Evolutionary conservation across 2,329 filamentous ascomycete species (phyloP), one percentile per base, ranked within the genome.

Genomic region (Fusarium nodosum): DNA sequence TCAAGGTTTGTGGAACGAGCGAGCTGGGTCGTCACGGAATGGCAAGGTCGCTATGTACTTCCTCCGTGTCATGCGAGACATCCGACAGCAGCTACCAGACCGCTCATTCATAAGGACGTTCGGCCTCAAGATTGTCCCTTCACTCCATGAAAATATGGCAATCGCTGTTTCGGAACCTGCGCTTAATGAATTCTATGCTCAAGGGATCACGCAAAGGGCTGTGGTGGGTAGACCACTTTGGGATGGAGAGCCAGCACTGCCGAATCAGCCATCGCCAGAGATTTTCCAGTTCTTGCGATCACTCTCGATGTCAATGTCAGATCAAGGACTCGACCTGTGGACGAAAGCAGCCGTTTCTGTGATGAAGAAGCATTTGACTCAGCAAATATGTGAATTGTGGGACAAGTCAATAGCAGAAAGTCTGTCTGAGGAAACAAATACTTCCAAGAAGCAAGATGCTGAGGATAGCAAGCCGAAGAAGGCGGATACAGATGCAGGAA

Each of bases 271-370:
- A 1, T 95, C 93, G 0, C 90, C 93, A 0, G 84, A 85, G 22
- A 83, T 89, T 0, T 97, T 97, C 75, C 87, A 86, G 63, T 90
- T 97, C 56, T 75, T 97, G 50, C 87, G 88, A 26, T 84, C 84
- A 45, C 76, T 97, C 30, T 87, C 88, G 7, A 80, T 82, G 47
- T 82, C 85, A 7, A 97, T 97, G 93, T 86, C 86, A 5, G 82
- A 85, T 15, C 82, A 86, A 5, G 94, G 94, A 0, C 83, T 87
- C 46, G 95, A 97, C 77, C 79, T 97, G 4, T 98, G 94, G 94
- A 94, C 90, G 55, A 85, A 88, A 4, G 83, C 84, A 3, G 91
- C 92, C 1, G 86, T 94, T 2, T 72, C 73, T 1, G 81, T 82
- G 1, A 74, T 97, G 67, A 96, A 93, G 79, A 76, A 74, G n/a